Evolutionary conservation across 441 rosid genomes (phyloP), one percentile per base, ranked within the genome.

Genomic region (Isatis lusitanica): DNA sequence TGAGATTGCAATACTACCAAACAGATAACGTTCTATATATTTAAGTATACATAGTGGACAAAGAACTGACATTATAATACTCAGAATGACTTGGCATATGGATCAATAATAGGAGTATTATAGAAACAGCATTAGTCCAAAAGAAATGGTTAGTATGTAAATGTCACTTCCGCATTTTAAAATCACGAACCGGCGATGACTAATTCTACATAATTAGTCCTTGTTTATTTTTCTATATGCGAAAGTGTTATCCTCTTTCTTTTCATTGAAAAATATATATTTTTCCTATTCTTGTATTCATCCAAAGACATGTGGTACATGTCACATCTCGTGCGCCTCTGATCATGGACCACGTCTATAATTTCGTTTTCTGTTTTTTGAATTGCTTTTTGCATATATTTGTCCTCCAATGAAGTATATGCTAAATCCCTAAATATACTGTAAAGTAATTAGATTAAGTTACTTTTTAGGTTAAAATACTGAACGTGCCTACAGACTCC

Each of bases 131-230:
- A 58, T 48, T 59, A 13, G 53, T 74, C 73, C 78, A 74, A 74
- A 59, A 66, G 2, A 66, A 48, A 47, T 74, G 56, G 78, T 67
- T 74, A 42, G 47, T 67, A 60, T 60, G 68, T 68, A 60, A 35
- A 10, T 74, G 78, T 67, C 78, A 66, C 74, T 21, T 33, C 6
- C 6, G 5, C 68, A 68, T 60, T 30, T 59, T 31, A 9, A 59
- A 57, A 62, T 67, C 26, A 65, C 10, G 42, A 44, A 46, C 46
- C 40, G 40, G 65, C 58, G 11, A 56, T 57, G 66, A 58, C 60
- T 31, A 48, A 48, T 55, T 26, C 11, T 9, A 35, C 28, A 56
- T 44, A 50, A 57, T 65, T 28, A 65, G 1, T 9, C 24, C 24
- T 26, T 72, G 12, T 13, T 4, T 18, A n/a, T 6, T 13, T 26